Evolutionary conservation across 257 asterid species (phyloP).

Genomic region (Nemophila menziesii): DNA sequence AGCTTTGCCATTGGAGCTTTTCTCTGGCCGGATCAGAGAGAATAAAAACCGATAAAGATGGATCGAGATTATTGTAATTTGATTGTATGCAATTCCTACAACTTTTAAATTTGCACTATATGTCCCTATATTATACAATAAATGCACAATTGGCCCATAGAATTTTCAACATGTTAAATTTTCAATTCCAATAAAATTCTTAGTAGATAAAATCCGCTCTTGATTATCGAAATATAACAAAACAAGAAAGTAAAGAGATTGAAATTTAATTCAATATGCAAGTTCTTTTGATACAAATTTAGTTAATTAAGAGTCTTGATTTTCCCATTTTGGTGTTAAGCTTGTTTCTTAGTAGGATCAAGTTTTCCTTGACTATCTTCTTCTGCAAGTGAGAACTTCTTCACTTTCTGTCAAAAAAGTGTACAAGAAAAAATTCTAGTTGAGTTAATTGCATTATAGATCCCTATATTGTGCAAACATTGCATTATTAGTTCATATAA

Average conservation of each 20-base stretch:
- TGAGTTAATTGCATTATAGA: too few relatives aligned
- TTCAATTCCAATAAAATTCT: neutral
- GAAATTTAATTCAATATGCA: neutral
- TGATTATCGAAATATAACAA: too few relatives aligned
- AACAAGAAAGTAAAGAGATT: neutral
- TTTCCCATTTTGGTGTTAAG: conserved; percentile 2
- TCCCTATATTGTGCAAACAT: too few relatives aligned
- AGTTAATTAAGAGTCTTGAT: neutral
- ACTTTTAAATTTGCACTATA: too few relatives aligned
- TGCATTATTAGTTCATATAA: too few relatives aligned
- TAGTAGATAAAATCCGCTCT: neutral
- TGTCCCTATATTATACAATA: too few relatives aligned
- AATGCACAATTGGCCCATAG: too few relatives aligned
- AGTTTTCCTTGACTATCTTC: conserved; percentile 7
- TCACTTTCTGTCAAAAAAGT: conserved; percentile 20
- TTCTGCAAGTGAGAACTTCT: conserved; percentile 23
- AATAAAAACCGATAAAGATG: neutral
- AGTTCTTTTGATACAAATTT: neutral
- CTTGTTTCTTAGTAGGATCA: conserved; percentile 5
- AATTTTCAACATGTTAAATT: too few relatives aligned
- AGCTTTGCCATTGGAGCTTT: conserved; percentile 23
- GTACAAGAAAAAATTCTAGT: neutral
- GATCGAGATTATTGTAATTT: neutral
- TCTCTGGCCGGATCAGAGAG: conserved; percentile 19
- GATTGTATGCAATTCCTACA: too few relatives aligned